Evolutionary conservation across 2,329 filamentous ascomycete species (phyloP).

Genomic region (Arthrobotrys entomopaga): DNA sequence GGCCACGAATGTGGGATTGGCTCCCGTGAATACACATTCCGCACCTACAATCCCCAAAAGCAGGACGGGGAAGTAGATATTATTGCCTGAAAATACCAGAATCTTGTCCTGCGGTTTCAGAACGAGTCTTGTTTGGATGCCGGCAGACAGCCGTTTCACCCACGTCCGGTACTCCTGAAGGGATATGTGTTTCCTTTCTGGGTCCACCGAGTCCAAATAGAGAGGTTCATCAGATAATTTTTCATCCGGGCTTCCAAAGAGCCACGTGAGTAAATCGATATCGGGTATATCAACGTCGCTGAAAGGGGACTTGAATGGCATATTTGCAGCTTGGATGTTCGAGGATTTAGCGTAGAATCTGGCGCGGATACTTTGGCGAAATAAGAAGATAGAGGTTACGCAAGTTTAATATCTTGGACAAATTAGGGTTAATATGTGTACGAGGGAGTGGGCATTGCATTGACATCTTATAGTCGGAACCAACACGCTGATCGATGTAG

Average conservation of each 20-base stretch:
- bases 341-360: too few species aligned
- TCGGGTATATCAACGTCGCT: constrained; percentile 50
- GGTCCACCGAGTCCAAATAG: constrained; percentile 71
- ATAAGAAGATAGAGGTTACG: neutral
- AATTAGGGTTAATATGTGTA: too few species aligned
- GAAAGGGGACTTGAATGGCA: constrained; percentile 52
- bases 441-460: too few species aligned
- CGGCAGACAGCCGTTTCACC: constrained; percentile 75
- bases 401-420: too few species aligned
- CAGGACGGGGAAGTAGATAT: constrained; percentile 75
- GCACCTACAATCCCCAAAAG: constrained; percentile 81
- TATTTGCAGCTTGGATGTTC: neutral
- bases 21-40: constrained; percentile 79
- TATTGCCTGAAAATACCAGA: constrained; percentile 78
- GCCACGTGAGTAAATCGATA: constrained; percentile 56
- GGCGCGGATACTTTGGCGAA: neutral
- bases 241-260: constrained; percentile 56
- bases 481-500: neutral
- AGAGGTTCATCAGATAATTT: constrained; percentile 55
- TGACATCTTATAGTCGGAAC: too few species aligned
- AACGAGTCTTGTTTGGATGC: constrained; percentile 60
- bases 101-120: constrained; percentile 76
- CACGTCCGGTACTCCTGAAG: constrained; percentile 73
- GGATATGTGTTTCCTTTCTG: constrained; percentile 75
- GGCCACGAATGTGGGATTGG: constrained; percentile 75